A percentile compares a stretch with the other conserved stretches of the same genome.
Evolutionary conservation across 148 eudicot species (phyloP).

Genomic region (Persicaria maculosa): DNA sequence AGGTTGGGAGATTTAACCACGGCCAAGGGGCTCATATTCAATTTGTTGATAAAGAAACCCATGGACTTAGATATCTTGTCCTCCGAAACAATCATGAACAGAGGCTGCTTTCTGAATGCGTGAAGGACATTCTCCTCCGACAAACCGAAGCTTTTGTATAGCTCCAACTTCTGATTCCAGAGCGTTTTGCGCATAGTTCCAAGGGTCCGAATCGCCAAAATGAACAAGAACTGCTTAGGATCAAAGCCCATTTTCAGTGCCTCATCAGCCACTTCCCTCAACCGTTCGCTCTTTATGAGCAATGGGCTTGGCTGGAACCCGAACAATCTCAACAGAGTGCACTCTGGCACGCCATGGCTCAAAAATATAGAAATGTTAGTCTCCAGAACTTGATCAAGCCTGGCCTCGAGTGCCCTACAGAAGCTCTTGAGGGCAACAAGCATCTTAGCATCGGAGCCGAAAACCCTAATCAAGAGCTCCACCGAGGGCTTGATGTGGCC

Average conservation of each 20-base stretch:
- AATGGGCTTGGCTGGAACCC: background rate
- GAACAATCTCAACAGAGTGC: background rate
- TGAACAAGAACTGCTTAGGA: background rate
- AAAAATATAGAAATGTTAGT: conserved; percentile 13
- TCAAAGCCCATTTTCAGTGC: conserved; percentile 16
- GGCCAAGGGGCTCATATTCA: conserved; percentile 14
- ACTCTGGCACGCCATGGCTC: conserved; percentile 18
- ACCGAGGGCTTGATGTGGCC: conserved; percentile 9
- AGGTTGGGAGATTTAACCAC: conserved; percentile 9
- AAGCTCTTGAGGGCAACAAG: conserved; percentile 1
- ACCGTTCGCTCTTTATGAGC: background rate
- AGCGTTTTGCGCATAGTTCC: conserved; percentile 4
- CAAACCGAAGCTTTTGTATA: conserved; percentile 18
- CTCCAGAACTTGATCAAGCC: background rate
- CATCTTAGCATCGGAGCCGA: conserved; percentile 11
- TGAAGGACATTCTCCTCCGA: conserved; percentile 16
- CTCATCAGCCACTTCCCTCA: conserved; percentile 3
- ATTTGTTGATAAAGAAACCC: conserved; percentile 17
- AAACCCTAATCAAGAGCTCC: background rate
- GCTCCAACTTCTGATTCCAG: conserved; percentile 11
- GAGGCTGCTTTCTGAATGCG: conserved; percentile 15
- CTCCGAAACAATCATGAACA: conserved; percentile 11
- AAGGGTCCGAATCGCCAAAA: conserved; percentile 9
- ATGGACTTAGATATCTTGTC: conserved; percentile 15
- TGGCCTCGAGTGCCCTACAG: background rate